Evolutionary conservation across 495 filamentous ascomycete species (phyloP), one percentile per base, ranked within the genome.

Genomic region (Platismatia glauca): DNA sequence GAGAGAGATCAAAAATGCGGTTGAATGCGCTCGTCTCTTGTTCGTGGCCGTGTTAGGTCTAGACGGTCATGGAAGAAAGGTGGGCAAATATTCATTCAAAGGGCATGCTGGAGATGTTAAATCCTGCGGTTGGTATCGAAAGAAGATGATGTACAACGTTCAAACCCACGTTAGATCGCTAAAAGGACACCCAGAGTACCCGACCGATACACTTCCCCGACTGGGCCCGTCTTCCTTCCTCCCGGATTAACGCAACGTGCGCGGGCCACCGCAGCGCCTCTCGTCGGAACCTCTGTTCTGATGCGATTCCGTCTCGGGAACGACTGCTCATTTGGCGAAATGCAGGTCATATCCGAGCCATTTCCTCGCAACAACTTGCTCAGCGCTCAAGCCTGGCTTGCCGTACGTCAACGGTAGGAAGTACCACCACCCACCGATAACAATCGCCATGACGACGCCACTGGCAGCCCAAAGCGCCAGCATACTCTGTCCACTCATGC

Each of bases 301-400:
- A 7, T 18, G 16, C 0, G 13, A 16, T 31, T 44, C 9, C 22
- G 18, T 34, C n/a, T 50, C n/a, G 11, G n/a, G 13, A 29, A n/a
- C 22, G 37, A n/a, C 29, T 37, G 6, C 68, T 76, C 88, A 98
- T 83, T 98, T 98, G 43, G 94, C 94, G 77, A 97, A 98, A 78
- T 98, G 94, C 73, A 98, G 81, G 75, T 98, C 94, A 73, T 98
- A 98, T 55, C 87, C 87, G 70, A 97, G 78, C 94, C 91, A 98
- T 78, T 96, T 96, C 74, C 94, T 84, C 57, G 89, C 84, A 59
- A 87, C 72, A 48, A 98, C 91, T 69, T 90, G 80, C 13, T 86
- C 85, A 13, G 92, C 86, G 62, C 77, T 85, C 74, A 98, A 81
- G n/a, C 94, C 95, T 2, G 94, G 94, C 62, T 88, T 90, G 29